Percentiles rank a stretch among this genome's conserved stretches.
phyloP scores from a whole-genome alignment of 2,329 filamentous ascomycete genomes.

The Pseudofabraea citricarpa region DNA sequence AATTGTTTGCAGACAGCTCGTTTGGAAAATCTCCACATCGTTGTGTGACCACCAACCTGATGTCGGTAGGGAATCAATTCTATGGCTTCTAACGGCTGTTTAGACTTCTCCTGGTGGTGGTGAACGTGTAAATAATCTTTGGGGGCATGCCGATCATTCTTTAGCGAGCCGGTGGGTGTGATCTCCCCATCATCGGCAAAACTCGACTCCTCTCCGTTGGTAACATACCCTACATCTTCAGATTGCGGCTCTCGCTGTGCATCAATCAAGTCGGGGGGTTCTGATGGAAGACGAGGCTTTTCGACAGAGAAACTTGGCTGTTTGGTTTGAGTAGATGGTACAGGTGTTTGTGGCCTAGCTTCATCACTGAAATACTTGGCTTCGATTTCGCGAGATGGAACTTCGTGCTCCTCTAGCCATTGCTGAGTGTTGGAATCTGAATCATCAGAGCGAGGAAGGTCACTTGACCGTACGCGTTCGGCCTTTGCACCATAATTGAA shows the following conservation, averaged over 20 bases:
- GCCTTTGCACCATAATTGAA: slow-evolving; percentile 5
- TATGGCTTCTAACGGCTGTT: slow-evolving; percentile 74
- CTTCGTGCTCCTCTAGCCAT: slow-evolving; percentile 28
- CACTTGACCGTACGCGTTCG: slow-evolving; percentile 4
- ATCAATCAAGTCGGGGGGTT: slow-evolving; percentile 7
- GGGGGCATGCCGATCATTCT: slow-evolving; percentile 32
- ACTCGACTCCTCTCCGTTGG: slow-evolving; percentile 19
- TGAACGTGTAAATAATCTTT: slow-evolving; percentile 44
- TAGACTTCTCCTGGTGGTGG: slow-evolving; percentile 40
- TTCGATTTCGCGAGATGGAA: slow-evolving; percentile 31
- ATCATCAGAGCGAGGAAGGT: slow-evolving; percentile 18
- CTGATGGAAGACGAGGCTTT: slow-evolving; percentile 5
- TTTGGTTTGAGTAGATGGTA: slow-evolving; percentile 15
- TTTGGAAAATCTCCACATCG: slow-evolving; percentile 91
- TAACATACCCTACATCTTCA: slow-evolving; percentile 20
- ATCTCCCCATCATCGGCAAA: slow-evolving; percentile 21
- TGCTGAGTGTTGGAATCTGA: slow-evolving; percentile 19
- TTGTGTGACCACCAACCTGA: slow-evolving; percentile 95
- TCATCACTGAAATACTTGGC: slow-evolving; percentile 15
- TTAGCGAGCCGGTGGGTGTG: slow-evolving; percentile 25
- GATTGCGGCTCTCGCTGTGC: slow-evolving; percentile 11
- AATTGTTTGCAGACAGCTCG: slow-evolving; percentile 96
- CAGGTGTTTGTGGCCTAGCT: slow-evolving; percentile 7
- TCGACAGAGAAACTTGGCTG: slow-evolving; percentile 22
- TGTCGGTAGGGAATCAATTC: slow-evolving; percentile 96